phyloP scores from a whole-genome alignment of 495 filamentous ascomycete genomes.

The Daldinia caldariorum region DNA sequence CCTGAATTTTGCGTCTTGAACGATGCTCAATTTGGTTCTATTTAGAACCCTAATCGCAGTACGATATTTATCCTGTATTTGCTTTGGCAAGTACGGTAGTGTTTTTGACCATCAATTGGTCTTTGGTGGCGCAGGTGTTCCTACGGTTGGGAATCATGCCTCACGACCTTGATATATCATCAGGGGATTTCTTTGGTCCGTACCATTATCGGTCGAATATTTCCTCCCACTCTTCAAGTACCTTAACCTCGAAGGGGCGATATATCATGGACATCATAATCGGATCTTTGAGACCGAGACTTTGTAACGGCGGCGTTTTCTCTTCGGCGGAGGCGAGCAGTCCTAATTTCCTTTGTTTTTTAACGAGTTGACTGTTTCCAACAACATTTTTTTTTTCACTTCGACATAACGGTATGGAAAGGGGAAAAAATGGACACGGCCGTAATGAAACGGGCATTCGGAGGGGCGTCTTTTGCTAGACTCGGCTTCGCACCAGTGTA shows the following conservation, averaged over 20 bases:
- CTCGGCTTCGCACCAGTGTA: constrained; percentile 25
- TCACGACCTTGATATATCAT: constrained; percentile 14
- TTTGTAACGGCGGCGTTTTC: constrained; percentile 23
- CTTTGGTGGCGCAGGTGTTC: constrained; percentile 14
- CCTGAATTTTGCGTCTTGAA: constrained; percentile 28
- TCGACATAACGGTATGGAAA: constrained; percentile 30
- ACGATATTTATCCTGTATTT: constrained; percentile 19
- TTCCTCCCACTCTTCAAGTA: constrained; percentile 1
- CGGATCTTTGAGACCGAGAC: constrained; percentile 16
- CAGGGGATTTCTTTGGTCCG: constrained; percentile 15
- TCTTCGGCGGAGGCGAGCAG: constrained; percentile 12
- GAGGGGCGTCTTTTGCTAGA: constrained; percentile 29
- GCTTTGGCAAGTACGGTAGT: constrained; percentile 20
- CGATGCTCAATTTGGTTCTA: constrained; percentile 28
- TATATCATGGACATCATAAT: constrained; percentile 17
- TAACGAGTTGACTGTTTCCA: background rate
- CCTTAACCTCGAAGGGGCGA: constrained; percentile 7
- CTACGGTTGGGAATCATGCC: constrained; percentile 1
- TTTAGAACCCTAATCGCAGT: constrained; percentile 11
- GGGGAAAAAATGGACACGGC: constrained; percentile 20
- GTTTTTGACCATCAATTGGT: constrained; percentile 25
- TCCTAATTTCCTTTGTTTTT: constrained; percentile 1
- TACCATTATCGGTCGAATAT: constrained; percentile 10
- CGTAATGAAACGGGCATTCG: constrained; percentile 29
- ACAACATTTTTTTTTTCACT: constrained; percentile 14